Base-by-base conservation (phyloP, 345 rosid genomes). In the Linum trigynum region DNA sequence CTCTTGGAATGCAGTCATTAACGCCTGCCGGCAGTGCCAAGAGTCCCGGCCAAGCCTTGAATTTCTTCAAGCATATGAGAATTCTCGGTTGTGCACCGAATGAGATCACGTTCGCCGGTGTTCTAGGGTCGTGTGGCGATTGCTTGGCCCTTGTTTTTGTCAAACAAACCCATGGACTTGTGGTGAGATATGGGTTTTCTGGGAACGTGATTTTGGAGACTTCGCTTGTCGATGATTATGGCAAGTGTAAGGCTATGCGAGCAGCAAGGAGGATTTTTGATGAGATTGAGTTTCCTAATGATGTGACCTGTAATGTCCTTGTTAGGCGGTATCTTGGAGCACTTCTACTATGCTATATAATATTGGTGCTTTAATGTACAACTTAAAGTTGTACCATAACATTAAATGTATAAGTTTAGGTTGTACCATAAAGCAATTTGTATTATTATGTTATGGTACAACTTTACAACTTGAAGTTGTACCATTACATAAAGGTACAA, bases 261-360 rank as follows among this genome's bases (percentile, higher is more conserved):
- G 91, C 84, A 67, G 83, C 96, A 4, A 81, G 91, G 75, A 80
- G 73, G 65, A 76, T 87, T 77, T 89, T 89, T 72, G 85, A 86
- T 75, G 95, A 84, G 76, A 83, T 92, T 71, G 71, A 64, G 60
- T 68, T 58, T 64, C 85, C 87, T 43, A 92, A 85, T 74, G 79
- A 75, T 58, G 85, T 92, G 65, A 83, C 96, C 2, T 92, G 98
- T 95, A 87, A 92, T 72, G 92, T 89, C 69, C 85, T 89, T n/a
- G 77, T 89, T 37, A 76, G 98, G 68, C 71, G 92, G 77, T 87
- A 86, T 76, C n/a, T n/a, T n/a, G n/a, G n/a, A n/a, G n/a, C n/a
- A n/a, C n/a, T n/a, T n/a, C n/a, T n/a, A n/a, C n/a, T n/a, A n/a
- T n/a, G n/a, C n/a, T n/a, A n/a, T n/a, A n/a, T n/a, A n/a, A n/a